phyloP scores from a whole-genome alignment of 1,284 basidiomycete genomes.

The Ganoderma leucocontextum region DNA sequence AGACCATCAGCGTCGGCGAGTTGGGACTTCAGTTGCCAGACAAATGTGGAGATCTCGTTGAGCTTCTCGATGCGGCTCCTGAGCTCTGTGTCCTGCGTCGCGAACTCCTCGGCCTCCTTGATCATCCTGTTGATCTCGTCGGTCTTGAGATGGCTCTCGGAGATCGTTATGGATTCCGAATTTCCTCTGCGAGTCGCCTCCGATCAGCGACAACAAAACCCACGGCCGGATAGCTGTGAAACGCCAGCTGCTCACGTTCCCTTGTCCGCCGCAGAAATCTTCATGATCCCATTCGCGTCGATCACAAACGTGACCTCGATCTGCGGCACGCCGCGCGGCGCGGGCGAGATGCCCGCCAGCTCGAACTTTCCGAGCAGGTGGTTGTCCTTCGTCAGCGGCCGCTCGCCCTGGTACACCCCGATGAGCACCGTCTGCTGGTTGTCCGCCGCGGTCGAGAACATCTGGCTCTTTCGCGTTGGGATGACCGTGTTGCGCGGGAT shows the following conservation, averaged over 20 bases:
- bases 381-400: slow-evolving; percentile 97
- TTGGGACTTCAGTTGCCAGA: slow-evolving; percentile 88
- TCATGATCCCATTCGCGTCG: slow-evolving; percentile 93
- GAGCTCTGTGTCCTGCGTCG: slow-evolving; percentile 84
- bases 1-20: slow-evolving; percentile 88
- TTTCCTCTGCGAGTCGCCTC: slow-evolving; percentile 62
- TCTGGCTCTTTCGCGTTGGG: slow-evolving; percentile 97
- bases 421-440: slow-evolving; percentile 93
- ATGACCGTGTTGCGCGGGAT: slow-evolving; percentile 97
- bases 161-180: slow-evolving; percentile 90
- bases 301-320: slow-evolving; percentile 96
- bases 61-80: slow-evolving; percentile 91
- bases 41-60: slow-evolving; percentile 79
- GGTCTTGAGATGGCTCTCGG: slow-evolving; percentile 82
- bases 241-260: slow-evolving; percentile 72
- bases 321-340: slow-evolving; percentile 94
- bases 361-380: slow-evolving; percentile 97
- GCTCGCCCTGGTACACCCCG: slow-evolving; percentile 94
- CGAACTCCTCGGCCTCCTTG: slow-evolving; percentile 88
- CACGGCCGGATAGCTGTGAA: not conserved
- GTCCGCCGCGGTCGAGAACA: slow-evolving; percentile 98
- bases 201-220: not conserved
- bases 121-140: slow-evolving; percentile 95
- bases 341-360: slow-evolving; percentile 90
- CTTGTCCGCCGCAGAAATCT: slow-evolving; percentile 89